Conservation (phyloP, 225 moss, liverwort and hornwort species). For the Pleurozium schreberi region DNA sequence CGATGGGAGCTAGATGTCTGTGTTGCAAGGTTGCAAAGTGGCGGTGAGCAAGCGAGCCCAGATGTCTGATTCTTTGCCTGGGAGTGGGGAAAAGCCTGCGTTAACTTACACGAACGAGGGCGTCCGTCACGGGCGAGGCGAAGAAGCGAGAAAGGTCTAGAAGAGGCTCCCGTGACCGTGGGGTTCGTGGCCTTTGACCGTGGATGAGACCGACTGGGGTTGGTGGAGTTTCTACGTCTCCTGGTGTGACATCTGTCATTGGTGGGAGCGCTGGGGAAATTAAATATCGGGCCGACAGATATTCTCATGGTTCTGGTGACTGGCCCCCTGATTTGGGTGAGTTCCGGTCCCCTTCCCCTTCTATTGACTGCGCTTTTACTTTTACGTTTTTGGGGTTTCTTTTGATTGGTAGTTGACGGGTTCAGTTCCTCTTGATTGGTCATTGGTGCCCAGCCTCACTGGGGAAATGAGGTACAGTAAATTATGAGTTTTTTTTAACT, state of each 20-base stretch:
- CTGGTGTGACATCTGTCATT: not conserved
- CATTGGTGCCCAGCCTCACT: no score
- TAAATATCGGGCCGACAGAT: constrained; percentile 13
- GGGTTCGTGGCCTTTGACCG: not conserved
- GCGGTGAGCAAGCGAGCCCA: not conserved
- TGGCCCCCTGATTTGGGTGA: not conserved
- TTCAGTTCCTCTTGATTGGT: no score
- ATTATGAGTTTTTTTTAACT: no score
- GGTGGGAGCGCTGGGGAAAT: not conserved
- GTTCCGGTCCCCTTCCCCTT: not conserved
- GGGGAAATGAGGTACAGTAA: no score
- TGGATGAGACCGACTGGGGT: not conserved
- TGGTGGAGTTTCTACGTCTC: not conserved
- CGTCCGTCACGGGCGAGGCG: not conserved
- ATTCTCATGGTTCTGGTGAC: not conserved
- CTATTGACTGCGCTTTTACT: not conserved
- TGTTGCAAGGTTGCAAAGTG: not conserved
- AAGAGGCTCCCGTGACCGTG: not conserved
- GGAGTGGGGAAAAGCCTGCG: not conserved
- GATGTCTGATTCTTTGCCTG: not conserved
- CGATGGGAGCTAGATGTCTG: not conserved
- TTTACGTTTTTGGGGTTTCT: not conserved
- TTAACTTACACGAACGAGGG: not conserved
- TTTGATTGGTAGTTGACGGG: not conserved
- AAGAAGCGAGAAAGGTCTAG: not conserved